phyloP scores from a whole-genome alignment of 2,329 filamentous ascomycete species.

The Colletotrichum sp. region DNA sequence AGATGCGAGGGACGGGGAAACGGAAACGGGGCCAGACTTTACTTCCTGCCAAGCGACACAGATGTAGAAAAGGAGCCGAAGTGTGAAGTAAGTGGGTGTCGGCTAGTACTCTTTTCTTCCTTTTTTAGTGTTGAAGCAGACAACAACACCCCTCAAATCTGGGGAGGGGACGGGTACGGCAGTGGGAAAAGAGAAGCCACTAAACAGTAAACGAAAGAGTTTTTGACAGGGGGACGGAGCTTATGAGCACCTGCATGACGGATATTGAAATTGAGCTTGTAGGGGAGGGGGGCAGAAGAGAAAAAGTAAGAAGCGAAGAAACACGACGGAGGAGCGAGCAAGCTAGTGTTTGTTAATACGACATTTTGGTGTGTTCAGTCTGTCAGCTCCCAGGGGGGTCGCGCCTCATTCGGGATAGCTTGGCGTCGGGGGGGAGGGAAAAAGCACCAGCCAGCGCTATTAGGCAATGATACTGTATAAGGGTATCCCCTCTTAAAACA shows the following conservation, averaged over 20 bases:
- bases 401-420: background rate
- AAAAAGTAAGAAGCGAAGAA: background rate
- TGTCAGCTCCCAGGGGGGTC: background rate
- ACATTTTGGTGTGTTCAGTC: background rate
- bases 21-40: background rate
- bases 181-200: background rate
- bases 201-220: background rate
- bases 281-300: background rate
- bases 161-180: background rate
- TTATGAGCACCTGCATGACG: background rate
- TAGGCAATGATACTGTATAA: background rate
- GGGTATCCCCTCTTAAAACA: background rate
- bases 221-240: background rate
- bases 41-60: background rate
- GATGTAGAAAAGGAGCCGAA: background rate
- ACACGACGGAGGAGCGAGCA: background rate
- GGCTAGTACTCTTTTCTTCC: background rate
- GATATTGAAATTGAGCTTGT: background rate
- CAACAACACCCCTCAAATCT: background rate
- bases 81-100: background rate
- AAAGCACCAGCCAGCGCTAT: background rate
- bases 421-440: background rate
- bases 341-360: background rate
- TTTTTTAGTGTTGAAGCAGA: background rate
- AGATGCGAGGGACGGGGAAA: background rate